Evolutionary conservation across 176 grass and related monocot genomes (phyloP).

Genomic region (Chloris gayana): DNA sequence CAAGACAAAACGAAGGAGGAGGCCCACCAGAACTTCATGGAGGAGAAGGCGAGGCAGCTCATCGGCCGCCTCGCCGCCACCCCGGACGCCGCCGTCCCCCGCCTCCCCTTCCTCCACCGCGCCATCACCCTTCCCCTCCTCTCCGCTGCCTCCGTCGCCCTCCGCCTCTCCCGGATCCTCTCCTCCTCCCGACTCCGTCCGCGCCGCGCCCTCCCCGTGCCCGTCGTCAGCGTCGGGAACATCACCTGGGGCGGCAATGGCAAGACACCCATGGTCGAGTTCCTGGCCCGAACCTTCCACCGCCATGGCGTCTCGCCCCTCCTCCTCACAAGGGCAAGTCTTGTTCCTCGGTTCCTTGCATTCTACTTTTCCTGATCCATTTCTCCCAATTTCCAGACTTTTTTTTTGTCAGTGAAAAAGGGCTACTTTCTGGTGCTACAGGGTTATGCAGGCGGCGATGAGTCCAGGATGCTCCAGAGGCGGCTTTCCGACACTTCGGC

Average conservation of each 20-base stretch:
- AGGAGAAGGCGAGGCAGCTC: slow-evolving; percentile 56
- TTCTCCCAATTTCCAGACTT: background rate
- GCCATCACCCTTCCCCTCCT: slow-evolving; percentile 68
- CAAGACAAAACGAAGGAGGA: too few relatives aligned
- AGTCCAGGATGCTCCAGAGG: slow-evolving; percentile 73
- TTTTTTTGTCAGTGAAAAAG: background rate
- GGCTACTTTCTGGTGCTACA: background rate
- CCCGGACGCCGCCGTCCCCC: slow-evolving; percentile 49
- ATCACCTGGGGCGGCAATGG: slow-evolving; percentile 84
- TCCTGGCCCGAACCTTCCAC: slow-evolving; percentile 55
- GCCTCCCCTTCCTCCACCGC: slow-evolving; percentile 61
- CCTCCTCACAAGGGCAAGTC: slow-evolving; percentile 68
- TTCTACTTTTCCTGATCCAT: background rate
- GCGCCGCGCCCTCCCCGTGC: slow-evolving; percentile 47
- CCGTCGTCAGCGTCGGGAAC: slow-evolving; percentile 85
- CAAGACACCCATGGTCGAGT: slow-evolving; percentile 91
- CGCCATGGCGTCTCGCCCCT: slow-evolving; percentile 49
- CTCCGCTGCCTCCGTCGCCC: slow-evolving; percentile 57
- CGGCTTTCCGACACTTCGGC: slow-evolving; percentile 56
- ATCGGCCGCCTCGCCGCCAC: slow-evolving; percentile 54
- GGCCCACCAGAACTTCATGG: background rate
- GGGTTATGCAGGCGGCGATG: slow-evolving; percentile 81
- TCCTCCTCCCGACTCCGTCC: slow-evolving; percentile 45
- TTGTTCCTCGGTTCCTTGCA: background rate
- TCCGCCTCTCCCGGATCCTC: slow-evolving; percentile 43